Evolutionary conservation across 2,329 filamentous ascomycete species (phyloP).

Genomic region (Colletotrichum caudatum): DNA sequence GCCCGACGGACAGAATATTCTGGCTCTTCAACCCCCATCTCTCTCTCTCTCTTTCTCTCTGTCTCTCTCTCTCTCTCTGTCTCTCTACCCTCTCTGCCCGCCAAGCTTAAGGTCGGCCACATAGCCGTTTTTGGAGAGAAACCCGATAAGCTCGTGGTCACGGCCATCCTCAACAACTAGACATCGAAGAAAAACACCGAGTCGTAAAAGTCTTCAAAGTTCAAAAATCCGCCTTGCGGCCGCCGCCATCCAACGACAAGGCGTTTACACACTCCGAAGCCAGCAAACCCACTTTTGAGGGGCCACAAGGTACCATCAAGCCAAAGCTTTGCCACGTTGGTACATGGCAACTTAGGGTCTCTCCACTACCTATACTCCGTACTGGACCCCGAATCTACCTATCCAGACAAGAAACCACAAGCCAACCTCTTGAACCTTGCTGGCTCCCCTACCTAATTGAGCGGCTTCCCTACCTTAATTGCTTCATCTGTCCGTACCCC

Average conservation of each 20-base stretch:
- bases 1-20: constrained; percentile 10
- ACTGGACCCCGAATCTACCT: constrained; percentile 37
- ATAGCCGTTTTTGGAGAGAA: neutral
- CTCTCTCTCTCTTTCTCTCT: neutral
- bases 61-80: neutral
- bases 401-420: constrained; percentile 33
- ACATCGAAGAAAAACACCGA: neutral
- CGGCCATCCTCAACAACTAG: neutral
- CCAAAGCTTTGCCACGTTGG: constrained; percentile 24
- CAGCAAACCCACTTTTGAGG: constrained; percentile 20
- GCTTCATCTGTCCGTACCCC: constrained; percentile 32
- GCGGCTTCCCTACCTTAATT: constrained; percentile 35
- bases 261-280: constrained; percentile 26
- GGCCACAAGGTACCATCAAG: constrained; percentile 9
- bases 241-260: constrained; percentile 28
- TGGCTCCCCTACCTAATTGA: constrained; percentile 21
- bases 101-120: neutral
- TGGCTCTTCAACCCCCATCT: constrained; percentile 1
- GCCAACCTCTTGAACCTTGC: constrained; percentile 32
- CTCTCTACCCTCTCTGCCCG: neutral
- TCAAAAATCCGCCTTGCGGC: constrained; percentile 34
- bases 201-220: neutral
- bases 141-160: constrained; percentile 2
- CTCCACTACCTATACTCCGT: constrained; percentile 18
- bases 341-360: constrained; percentile 13